Evolutionary conservation across 148 eudicot genomes (phyloP).

Genomic region (Fagopyrum esculentum): DNA sequence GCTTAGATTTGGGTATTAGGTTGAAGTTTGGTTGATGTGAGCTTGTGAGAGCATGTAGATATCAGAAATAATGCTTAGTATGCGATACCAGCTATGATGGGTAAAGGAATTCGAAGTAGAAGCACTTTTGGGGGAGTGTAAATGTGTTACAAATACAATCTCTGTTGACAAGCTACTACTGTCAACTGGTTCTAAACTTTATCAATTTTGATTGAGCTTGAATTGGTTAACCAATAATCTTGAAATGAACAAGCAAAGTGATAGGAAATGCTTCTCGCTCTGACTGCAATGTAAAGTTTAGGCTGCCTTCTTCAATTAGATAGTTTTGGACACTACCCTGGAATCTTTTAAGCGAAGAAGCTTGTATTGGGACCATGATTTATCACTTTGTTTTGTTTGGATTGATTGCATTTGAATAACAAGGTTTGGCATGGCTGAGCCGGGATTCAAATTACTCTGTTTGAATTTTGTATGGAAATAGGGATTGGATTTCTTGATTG

Average conservation of each 20-base stretch:
- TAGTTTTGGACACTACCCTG: no score
- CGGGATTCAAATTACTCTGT: neutral
- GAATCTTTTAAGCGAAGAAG: neutral
- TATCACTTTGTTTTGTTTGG: neutral
- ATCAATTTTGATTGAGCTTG: constrained; percentile 2
- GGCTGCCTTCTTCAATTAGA: neutral
- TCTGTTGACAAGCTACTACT: neutral
- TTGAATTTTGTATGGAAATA: constrained; percentile 16
- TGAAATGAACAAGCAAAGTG: neutral
- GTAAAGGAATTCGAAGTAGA: neutral
- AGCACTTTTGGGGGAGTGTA: neutral
- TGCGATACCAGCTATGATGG: neutral
- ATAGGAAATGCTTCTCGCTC: neutral
- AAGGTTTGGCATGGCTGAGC: neutral
- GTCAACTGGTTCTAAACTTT: neutral
- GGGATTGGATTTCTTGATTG: constrained; percentile 54
- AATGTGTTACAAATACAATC: neutral
- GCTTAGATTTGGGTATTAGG: neutral
- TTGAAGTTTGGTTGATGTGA: neutral
- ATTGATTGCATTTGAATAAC: neutral
- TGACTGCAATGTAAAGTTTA: neutral
- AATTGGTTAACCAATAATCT: neutral
- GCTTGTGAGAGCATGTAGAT: neutral
- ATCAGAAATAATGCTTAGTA: neutral
- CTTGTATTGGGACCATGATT: neutral